phyloP scores from a whole-genome alignment of 164 flowering plant genomes.

The Buxus sempervirens region DNA sequence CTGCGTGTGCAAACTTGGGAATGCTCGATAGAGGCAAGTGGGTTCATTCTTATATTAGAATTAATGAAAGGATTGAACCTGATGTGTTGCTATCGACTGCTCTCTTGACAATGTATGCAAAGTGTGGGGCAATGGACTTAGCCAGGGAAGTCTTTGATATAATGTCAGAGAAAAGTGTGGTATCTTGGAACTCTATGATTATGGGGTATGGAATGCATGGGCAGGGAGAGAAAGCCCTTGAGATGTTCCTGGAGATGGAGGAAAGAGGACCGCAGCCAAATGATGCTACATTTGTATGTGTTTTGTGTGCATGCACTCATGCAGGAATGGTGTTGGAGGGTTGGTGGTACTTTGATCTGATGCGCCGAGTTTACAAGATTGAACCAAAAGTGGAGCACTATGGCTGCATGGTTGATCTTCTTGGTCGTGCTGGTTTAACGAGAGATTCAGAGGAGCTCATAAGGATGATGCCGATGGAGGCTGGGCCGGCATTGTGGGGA shows the following conservation, averaged over 20 bases:
- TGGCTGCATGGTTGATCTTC: slow-evolving; percentile 71
- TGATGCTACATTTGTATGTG: slow-evolving; percentile 52
- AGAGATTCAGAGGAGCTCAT: slow-evolving; percentile 45
- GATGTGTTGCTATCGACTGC: slow-evolving; percentile 59
- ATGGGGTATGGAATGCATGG: slow-evolving; percentile 70
- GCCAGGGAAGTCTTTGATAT: slow-evolving; percentile 53
- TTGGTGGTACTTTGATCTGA: slow-evolving; percentile 56
- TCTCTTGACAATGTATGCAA: slow-evolving; percentile 67
- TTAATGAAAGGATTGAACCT: slow-evolving; percentile 24
- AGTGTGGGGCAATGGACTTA: slow-evolving; percentile 57
- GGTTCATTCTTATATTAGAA: slow-evolving; percentile 49
- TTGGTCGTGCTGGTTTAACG: slow-evolving; percentile 49
- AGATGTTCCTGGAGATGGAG: slow-evolving; percentile 64
- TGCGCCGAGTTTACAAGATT: slow-evolving; percentile 47
- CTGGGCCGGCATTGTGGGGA: slow-evolving; percentile 48
- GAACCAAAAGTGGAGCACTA: slow-evolving; percentile 61
- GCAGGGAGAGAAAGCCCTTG: slow-evolving; percentile 47
- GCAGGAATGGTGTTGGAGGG: slow-evolving; percentile 68
- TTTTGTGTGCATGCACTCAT: slow-evolving; percentile 60
- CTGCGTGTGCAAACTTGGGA: slow-evolving; percentile 56
- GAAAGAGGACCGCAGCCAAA: slow-evolving; percentile 47
- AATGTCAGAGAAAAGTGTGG: slow-evolving; percentile 57
- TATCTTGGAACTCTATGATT: slow-evolving; percentile 75
- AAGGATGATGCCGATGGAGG: slow-evolving; percentile 36
- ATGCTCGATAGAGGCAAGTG: slow-evolving; percentile 47